A percentile compares a stretch with the other conserved stretches of the same genome.
phyloP scores from a whole-genome alignment of 352 stramenopile genomes.

The Globisporangium viniferum region DNA sequence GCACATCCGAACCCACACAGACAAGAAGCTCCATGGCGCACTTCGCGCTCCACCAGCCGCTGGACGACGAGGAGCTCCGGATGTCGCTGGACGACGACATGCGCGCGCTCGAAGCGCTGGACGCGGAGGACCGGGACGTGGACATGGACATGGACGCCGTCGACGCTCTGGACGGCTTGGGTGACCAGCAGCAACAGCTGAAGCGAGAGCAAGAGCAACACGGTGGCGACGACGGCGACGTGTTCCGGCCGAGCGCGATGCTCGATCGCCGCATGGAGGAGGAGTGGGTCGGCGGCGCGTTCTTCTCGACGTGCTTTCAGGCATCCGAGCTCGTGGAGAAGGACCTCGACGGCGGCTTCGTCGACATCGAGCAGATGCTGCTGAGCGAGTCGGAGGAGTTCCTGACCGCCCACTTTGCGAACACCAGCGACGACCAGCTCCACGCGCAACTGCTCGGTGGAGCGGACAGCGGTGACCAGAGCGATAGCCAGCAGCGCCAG shows the following conservation, averaged over 20 bases:
- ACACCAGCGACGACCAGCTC: slow-evolving; percentile 5
- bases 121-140: slow-evolving; percentile 5
- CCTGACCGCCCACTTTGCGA: slow-evolving; percentile 23
- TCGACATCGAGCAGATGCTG: slow-evolving; percentile 72
- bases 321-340: slow-evolving; percentile 19
- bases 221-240: slow-evolving; percentile 20
- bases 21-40: slow-evolving; percentile 4
- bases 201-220: not conserved
- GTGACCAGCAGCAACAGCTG: not conserved
- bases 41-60: not conserved
- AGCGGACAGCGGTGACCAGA: not conserved
- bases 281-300: slow-evolving; percentile 30
- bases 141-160: slow-evolving; percentile 3
- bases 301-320: slow-evolving; percentile 34
- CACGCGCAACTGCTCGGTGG: not conserved
- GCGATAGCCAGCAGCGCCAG: slow-evolving; percentile 20
- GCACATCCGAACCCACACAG: not conserved
- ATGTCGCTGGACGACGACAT: slow-evolving; percentile 18
- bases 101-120: slow-evolving; percentile 16
- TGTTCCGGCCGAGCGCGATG: slow-evolving; percentile 67
- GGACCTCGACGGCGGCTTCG: slow-evolving; percentile 27
- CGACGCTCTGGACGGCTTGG: slow-evolving; percentile 10
- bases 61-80: slow-evolving; percentile 15
- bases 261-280: slow-evolving; percentile 47
- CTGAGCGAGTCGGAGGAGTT: slow-evolving; percentile 36